phyloP scores from a whole-genome alignment of 1,284 basidiomycete species.

The Coriolopsis trogii region DNA sequence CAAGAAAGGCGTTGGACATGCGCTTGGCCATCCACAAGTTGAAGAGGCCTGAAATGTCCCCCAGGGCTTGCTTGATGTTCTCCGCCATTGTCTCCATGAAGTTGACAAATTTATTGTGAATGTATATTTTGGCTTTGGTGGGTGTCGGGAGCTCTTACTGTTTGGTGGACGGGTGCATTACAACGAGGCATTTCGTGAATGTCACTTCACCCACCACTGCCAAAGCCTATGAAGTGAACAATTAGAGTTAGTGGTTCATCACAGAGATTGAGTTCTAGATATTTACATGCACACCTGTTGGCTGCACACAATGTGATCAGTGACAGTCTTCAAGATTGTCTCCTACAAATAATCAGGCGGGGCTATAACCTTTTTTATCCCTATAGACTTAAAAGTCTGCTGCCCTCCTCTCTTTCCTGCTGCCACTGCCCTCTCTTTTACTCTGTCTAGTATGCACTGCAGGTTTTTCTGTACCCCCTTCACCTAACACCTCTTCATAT shows the following conservation, averaged over 20 bases:
- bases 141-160: conserved; percentile 1
- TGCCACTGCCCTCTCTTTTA: not conserved
- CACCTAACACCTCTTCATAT: not conserved
- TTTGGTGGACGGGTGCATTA: conserved; percentile 2
- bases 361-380: not conserved
- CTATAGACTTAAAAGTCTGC: not conserved
- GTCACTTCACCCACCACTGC: not conserved
- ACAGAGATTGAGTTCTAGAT: not conserved
- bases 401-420: not conserved
- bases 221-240: conserved; percentile 8
- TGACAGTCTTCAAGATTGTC: not conserved
- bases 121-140: not conserved
- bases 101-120: conserved; percentile 5
- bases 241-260: too few relatives aligned
- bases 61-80: not conserved
- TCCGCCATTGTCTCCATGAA: not conserved
- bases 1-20: conserved; percentile 3
- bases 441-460: not conserved
- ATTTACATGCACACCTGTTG: not conserved
- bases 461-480: not conserved
- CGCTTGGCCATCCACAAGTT: conserved; percentile 9
- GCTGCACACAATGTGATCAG: not conserved
- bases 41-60: not conserved
- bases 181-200: conserved; percentile 9
- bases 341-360: not conserved